A percentile compares a stretch with the other conserved stretches of the same genome.
Conservation (phyloP, 2,329 filamentous ascomycete species). For the Cladosporium velox region DNA sequence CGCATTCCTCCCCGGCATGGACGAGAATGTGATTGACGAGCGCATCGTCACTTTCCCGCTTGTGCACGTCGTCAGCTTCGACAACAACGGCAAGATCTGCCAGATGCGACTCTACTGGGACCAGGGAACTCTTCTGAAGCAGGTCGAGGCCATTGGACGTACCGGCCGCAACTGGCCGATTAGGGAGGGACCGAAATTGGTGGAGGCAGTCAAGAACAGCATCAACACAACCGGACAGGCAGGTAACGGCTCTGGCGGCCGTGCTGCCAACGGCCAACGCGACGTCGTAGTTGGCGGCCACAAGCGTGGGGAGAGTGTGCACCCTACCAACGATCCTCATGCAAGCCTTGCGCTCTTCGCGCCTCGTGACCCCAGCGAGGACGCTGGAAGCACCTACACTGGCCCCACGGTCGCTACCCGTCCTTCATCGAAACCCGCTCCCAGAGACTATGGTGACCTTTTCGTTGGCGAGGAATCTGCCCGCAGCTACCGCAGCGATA, state of each 20-base stretch:
- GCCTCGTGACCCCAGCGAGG: slow-evolving; percentile 64
- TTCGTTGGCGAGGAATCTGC: slow-evolving; percentile 53
- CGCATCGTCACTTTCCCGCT: slow-evolving; percentile 76
- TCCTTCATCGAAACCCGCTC: slow-evolving; percentile 70
- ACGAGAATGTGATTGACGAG: slow-evolving; percentile 92
- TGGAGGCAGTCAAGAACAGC: slow-evolving; percentile 57
- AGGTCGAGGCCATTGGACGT: slow-evolving; percentile 89
- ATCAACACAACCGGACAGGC: slow-evolving; percentile 34
- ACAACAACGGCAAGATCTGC: slow-evolving; percentile 72
- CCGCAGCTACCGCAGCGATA: slow-evolving; percentile 33
- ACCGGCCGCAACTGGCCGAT: slow-evolving; percentile 95
- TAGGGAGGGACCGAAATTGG: slow-evolving; percentile 80
- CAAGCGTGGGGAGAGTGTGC: slow-evolving; percentile 36
- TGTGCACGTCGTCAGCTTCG: slow-evolving; percentile 89
- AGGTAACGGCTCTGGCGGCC: slow-evolving; percentile 28
- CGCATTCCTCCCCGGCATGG: slow-evolving; percentile 81
- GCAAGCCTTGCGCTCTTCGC: slow-evolving; percentile 75
- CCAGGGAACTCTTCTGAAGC: slow-evolving; percentile 87
- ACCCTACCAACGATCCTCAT: slow-evolving; percentile 51
- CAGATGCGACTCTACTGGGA: slow-evolving; percentile 95
- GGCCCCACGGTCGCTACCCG: slow-evolving; percentile 61
- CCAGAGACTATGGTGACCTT: slow-evolving; percentile 69
- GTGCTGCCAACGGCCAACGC: slow-evolving; percentile 24
- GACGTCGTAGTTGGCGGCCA: slow-evolving; percentile 32
- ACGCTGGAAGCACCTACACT: slow-evolving; percentile 47